Conservation (phyloP, 2,329 filamentous ascomycete genomes). For the Cyclaneusma minus region DNA sequence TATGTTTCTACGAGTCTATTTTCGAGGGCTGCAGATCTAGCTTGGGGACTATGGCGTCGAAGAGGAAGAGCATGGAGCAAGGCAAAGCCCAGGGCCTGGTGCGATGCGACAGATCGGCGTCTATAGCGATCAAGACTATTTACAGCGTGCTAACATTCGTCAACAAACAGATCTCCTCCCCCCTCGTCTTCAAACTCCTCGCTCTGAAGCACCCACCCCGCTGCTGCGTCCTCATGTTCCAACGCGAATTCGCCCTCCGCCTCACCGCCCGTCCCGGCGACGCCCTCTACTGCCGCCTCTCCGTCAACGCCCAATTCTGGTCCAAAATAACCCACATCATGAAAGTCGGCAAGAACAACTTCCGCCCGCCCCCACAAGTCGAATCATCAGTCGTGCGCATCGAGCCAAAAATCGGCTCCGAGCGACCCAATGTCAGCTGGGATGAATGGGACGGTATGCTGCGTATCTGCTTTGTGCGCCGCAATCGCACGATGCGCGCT, state of each 20-base stretch:
- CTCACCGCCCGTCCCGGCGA: conserved; percentile 81
- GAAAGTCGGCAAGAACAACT: conserved; percentile 94
- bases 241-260: conserved; percentile 84
- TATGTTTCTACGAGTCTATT: no score
- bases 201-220: conserved; percentile 68
- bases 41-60: neutral
- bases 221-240: conserved; percentile 85
- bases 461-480: conserved; percentile 66
- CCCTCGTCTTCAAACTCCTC: conserved; percentile 76
- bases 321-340: conserved; percentile 58
- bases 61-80: no score
- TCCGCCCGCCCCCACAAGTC: conserved; percentile 85
- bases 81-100: no score
- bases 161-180: conserved; percentile 58
- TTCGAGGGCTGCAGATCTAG: neutral
- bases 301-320: conserved; percentile 91
- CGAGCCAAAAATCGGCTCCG: conserved; percentile 65
- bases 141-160: neutral
- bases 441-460: conserved; percentile 91
- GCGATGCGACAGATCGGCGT: neutral
- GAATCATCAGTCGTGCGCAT: conserved; percentile 84
- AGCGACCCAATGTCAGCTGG: conserved; percentile 74
- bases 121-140: neutral
- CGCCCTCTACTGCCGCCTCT: conserved; percentile 77
- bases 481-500: conserved; percentile 79